phyloP scores from a whole-genome alignment of 2,329 filamentous ascomycete species.

The Sodiomyces alkalinus region DNA sequence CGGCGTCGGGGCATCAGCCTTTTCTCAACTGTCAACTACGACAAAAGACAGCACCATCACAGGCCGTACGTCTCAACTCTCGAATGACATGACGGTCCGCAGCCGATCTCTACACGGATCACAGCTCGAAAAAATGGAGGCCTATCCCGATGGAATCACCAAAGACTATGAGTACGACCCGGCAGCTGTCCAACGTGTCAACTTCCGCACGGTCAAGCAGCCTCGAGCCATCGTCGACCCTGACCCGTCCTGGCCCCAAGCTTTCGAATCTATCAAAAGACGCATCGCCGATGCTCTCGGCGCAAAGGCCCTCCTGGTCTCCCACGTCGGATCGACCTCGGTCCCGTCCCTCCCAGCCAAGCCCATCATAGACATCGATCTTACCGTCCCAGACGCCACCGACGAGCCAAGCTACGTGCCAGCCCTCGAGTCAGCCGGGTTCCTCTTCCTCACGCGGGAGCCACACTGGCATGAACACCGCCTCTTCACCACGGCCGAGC shows the following conservation, averaged over 20 bases:
- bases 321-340: constrained; percentile 34
- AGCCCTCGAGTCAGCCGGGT: constrained; percentile 25
- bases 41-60: too few species aligned
- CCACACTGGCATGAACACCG: constrained; percentile 32
- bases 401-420: constrained; percentile 27
- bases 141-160: constrained; percentile 1
- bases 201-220: constrained; percentile 1
- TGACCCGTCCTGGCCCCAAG: constrained; percentile 2
- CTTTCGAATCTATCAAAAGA: neutral
- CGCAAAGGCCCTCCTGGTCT: neutral
- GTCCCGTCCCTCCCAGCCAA: constrained; percentile 34
- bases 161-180: constrained; percentile 3
- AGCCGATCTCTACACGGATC: too few species aligned
- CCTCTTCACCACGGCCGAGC: constrained; percentile 18
- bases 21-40: too few species aligned
- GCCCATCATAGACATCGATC: constrained; percentile 35
- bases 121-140: too few species aligned
- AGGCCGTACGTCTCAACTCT: too few species aligned
- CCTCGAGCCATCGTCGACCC: constrained; percentile 5
- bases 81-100: too few species aligned
- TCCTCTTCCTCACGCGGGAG: constrained; percentile 29
- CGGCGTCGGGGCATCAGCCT: too few species aligned
- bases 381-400: constrained; percentile 23
- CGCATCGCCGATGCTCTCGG: neutral
- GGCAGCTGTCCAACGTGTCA: constrained; percentile 4